Conservation (phyloP, 257 asterid species). For the Catharanthus roseus region DNA sequence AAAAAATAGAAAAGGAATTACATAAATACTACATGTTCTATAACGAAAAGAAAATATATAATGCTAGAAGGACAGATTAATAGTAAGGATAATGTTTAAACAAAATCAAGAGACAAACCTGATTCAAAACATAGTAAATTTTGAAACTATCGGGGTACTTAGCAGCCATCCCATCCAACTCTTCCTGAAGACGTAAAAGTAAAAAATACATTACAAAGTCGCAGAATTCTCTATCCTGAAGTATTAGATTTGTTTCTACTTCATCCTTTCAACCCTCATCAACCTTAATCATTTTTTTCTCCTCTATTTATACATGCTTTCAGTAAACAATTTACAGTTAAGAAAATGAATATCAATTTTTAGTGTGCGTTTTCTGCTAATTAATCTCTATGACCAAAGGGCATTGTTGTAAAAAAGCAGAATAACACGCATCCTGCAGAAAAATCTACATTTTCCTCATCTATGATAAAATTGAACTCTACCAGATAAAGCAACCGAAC, state of each 20-base stretch:
- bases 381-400: neutral
- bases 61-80: neutral
- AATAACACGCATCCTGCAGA: neutral
- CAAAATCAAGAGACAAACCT: constrained; percentile 32
- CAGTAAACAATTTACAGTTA: neutral
- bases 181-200: constrained; percentile 46
- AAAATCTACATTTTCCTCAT: neutral
- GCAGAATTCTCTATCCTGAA: constrained; percentile 6
- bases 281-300: neutral
- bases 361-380: neutral
- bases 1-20: constrained; percentile 3
- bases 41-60: neutral
- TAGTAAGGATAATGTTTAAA: neutral
- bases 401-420: neutral
- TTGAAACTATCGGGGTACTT: constrained; percentile 56
- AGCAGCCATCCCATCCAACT: constrained; percentile 57
- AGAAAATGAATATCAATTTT: neutral
- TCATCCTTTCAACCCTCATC: too few relatives aligned
- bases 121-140: constrained; percentile 75
- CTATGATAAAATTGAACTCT: neutral
- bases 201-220: neutral
- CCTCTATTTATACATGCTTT: neutral
- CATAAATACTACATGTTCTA: neutral
- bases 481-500: neutral
- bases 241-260: neutral